Evolutionary conservation across 75 land plant species (phyloP), one percentile per base, ranked within the genome.

Genomic region (Cryptomeria japonica): DNA sequence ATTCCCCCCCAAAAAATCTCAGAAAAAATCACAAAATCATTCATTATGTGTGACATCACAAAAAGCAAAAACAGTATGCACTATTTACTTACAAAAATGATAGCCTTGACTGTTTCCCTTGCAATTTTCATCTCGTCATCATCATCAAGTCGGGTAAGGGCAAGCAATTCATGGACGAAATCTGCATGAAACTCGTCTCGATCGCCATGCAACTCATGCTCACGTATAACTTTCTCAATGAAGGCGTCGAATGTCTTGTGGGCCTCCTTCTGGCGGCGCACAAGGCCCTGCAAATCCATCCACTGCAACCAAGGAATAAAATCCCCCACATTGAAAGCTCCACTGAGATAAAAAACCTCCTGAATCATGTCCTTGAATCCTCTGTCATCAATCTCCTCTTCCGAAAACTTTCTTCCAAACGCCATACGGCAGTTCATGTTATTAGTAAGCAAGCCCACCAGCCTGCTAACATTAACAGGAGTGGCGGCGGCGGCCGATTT

Each of bases 261-360:
- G 34, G 86, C 34, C 16, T 53, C 78, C 84, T 90, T 92, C 88
- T 77, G 84, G 36, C 91, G 86, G 18, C 56, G 38, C 0, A 44
- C 58, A 39, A 88, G 47, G n/a, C 92, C 93, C 79, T 90, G 92
- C 34, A 90, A 84, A 58, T 92, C 92, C 70, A 92, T 73, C 44
- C 70, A 42, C 41, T 47, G 86, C 14, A 90, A 3, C 39, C 32
- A 85, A 34, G 93, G 93, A 85, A 88, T 84, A 68, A 75, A 92
- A 58, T 92, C 91, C 10, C 76, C 90, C 32, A 90, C 28, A 64
- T 88, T 90, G 11, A 86, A 72, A 13, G 49, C 70, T 0, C 84
- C 91, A 0, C 38, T 80, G 18, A 92, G 42, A 1, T 80, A 39
- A 61, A 84, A 31, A 25, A 76, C 86, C 77, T 90, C 93, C 76